Conservation (phyloP, 2,329 filamentous ascomycete genomes). For the Coniochaeta sp. region DNA sequence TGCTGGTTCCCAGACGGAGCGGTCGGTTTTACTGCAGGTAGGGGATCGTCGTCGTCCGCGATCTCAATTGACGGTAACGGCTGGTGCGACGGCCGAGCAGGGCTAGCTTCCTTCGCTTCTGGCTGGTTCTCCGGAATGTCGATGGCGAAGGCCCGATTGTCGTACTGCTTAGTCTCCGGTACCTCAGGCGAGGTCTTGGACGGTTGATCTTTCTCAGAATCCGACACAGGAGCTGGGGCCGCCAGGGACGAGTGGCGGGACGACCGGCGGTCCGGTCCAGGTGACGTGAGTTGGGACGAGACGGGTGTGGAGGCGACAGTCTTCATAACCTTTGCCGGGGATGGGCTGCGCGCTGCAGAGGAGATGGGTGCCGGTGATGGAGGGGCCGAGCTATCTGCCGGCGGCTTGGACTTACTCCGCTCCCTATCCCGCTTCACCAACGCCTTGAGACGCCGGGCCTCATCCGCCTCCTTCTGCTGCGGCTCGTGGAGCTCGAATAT, state of each 20-base stretch:
- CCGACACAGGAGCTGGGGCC: not conserved
- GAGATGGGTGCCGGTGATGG: not conserved
- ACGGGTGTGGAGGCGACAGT: not conserved
- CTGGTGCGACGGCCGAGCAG: not conserved
- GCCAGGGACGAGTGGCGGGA: too few species aligned
- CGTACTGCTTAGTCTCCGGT: not conserved
- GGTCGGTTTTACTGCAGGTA: too few species aligned
- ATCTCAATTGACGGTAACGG: not conserved
- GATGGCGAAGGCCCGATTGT: not conserved
- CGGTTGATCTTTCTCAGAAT: not conserved
- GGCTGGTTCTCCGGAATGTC: not conserved
- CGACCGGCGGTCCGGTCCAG: not conserved
- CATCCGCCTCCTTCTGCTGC: constrained; percentile 40
- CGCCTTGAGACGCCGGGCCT: constrained; percentile 24
- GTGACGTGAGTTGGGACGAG: not conserved
- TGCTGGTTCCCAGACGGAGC: too few species aligned
- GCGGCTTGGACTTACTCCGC: not conserved
- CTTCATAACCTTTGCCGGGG: not conserved
- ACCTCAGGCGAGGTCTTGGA: not conserved
- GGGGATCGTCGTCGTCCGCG: not conserved
- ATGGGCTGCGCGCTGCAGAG: not conserved
- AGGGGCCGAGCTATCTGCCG: not conserved
- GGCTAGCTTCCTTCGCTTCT: not conserved
- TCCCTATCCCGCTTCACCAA: constrained; percentile 16
- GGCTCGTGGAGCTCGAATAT: constrained; percentile 56